Evolutionary conservation across 2,329 filamentous ascomycete genomes (phyloP), one percentile per base, ranked within the genome.

Genomic region (Penicillium glabrum): DNA sequence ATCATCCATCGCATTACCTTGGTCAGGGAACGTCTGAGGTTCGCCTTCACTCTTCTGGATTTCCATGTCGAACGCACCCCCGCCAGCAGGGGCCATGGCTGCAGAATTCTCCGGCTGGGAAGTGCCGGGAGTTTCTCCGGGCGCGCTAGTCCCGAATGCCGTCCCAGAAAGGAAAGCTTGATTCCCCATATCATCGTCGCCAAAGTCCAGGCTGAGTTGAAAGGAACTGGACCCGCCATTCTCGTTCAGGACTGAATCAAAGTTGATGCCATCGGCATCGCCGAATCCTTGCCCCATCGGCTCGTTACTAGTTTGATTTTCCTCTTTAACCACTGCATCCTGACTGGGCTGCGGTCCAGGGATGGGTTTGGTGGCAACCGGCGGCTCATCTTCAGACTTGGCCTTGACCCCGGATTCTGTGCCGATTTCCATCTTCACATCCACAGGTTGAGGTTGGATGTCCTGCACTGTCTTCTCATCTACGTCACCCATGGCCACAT

Each of bases 161-260:
- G 70, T 62, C 11, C 73, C 70, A 4, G 74, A 68, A n/a, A 74
- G 67, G 56, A 73, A 74, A 35, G 71, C 72, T 51, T 73, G 69
- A 51, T 77, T 73, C 6, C 69, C 72, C 54, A 74, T 65, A 27
- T 70, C 68, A 48, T 74, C 72, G 51, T 76, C 71, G 21, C 69
- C 70, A 63, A 78, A 75, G 56, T 75, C 72, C 23, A 77, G 64
- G 56, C 74, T 69, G 16, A 79, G 68, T 46, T 72, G 69, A 46
- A 78, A 75, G 33, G 73, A 71, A 52, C 71, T 73, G 8, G 64
- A 59, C 3, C 66, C 67, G 6, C 67, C 67, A 23, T 64, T 64
- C 14, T 73, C 69, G 21, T 73, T 70, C 37, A 78, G 71, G 57
- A 75, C 71, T 1, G 75, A 73, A 49, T 76, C 73, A 53, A 78